Base-by-base conservation (phyloP, 495 filamentous ascomycete species). In the Penicillium cataractarum region DNA sequence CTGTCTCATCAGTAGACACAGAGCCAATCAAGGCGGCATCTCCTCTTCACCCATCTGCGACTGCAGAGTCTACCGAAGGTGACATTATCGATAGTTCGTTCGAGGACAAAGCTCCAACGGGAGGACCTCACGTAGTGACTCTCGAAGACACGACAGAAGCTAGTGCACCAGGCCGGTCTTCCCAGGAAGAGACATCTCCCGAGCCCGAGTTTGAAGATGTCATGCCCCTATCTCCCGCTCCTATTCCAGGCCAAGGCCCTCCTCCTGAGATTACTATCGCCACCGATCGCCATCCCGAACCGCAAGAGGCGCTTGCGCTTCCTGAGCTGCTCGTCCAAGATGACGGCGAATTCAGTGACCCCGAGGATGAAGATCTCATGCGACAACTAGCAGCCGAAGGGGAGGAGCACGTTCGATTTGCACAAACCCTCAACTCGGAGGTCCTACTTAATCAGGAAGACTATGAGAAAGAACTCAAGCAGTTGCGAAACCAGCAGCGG, bases 381-480 rank as follows among this genome's bases (percentile, higher is more conserved):
- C 84, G 83, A 26, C 92, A 93, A 63, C 86, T 99, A 63, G 92
- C 92, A 10, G 85, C 87, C 8, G 95, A 98, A 80, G 89, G 88
- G 3, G 91, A 97, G 78, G 95, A 97, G 62, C 93, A 99, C 70
- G 92, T 89, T 8, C 86, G 93, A 8, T 98, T 99, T 69, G 91
- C 95, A 5, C 92, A 90, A 49, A 86, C 88, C 17, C 80, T 98
- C 29, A 97, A 95, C 71, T 83, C 89, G 62, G 82, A 85, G 8
- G 61, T 71, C 12, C 74, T 79, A 21, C 75, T 79, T 19, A 71
- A 69, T 9, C 83, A 92, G 67, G 89, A 87, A 32, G 88, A 92
- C 21, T 97, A 94, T 71, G 93, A 99, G 65, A 78, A 83, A 61
- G 94, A 99, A 72, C 84, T 97, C 10, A 90, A 89, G 65, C 86